Evolutionary conservation across 805 yeast genomes (phyloP), one percentile per base, ranked within the genome.

Genomic region (Saturnispora ahearnii): DNA sequence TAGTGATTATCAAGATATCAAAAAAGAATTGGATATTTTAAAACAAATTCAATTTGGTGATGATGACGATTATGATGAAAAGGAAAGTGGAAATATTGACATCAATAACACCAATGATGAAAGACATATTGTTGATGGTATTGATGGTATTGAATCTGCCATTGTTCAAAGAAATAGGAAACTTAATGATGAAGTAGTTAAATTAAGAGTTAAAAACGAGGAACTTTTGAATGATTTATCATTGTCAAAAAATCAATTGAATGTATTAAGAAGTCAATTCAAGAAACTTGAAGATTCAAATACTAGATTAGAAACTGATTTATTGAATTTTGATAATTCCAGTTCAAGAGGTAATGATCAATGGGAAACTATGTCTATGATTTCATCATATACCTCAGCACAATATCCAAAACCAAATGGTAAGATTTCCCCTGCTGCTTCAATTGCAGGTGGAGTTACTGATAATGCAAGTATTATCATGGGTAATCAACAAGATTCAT

Each of bases 1-100:
- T 46, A 67, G 73, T 2, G 96, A 89, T 61, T 89, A 90, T 64
- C 89, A 85, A 47, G 89, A 87, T 53, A 62, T 89, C 44, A 88
- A 87, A 62, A 76, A 78, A 45, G 96, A 90, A 59, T 69, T 90
- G 55, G 76, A 74, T 18, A 76, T 88, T 26, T 63, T 89, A 53
- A 80, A 84, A 61, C 81, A 82, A 54, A 82, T 88, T 36, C 87
- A 86, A 58, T 84, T 88, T 66, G 90, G 90, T 3, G 59, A 54
- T 24, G 57, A 51, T 29, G 57, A 50, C n/a, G 54, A 67, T 13
- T 70, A 62, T 3, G 71, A 66, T 24, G 66, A 58, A 29, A 67
- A 60, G 9, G 50, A 40, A 28, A 51, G 66, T 11, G 70, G 62
- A 2, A 71, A 65, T 24, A 66, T 57, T 24, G 67, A 59, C 5